phyloP scores from a whole-genome alignment of 2,329 filamentous ascomycete genomes.

The Teratosphaeria epicoccoides region DNA sequence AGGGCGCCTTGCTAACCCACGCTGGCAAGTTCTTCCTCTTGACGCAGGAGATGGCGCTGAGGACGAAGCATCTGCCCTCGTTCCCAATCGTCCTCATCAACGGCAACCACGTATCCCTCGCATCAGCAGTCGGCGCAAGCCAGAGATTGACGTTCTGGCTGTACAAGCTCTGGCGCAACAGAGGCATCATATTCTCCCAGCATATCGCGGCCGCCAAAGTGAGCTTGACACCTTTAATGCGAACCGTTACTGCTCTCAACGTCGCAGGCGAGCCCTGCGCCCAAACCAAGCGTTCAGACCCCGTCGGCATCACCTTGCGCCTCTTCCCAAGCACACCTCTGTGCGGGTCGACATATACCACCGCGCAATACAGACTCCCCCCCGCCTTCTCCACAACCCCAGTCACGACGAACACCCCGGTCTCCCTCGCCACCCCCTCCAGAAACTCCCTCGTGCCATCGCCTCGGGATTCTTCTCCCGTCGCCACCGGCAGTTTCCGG shows the following conservation, averaged over 20 bases:
- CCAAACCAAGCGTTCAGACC: conserved; percentile 75
- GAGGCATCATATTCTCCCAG: conserved; percentile 95
- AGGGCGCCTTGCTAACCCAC: conserved; percentile 38
- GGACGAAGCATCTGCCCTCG: conserved; percentile 76
- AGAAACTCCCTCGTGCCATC: conserved; percentile 72
- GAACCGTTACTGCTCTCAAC: conserved; percentile 66
- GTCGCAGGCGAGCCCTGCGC: conserved; percentile 73
- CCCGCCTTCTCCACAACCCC: conserved; percentile 71
- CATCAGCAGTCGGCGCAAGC: conserved; percentile 81
- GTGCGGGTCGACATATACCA: conserved; percentile 68
- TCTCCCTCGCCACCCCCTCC: conserved; percentile 64
- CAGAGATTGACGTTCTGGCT: conserved; percentile 86
- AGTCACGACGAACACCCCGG: conserved; percentile 70
- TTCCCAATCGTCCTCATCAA: conserved; percentile 73
- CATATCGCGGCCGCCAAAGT: conserved; percentile 83
- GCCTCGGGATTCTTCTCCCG: conserved; percentile 42
- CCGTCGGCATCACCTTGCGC: conserved; percentile 88
- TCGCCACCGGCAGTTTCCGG: conserved; percentile 44
- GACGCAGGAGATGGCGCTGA: conserved; percentile 77
- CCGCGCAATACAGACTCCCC: conserved; percentile 74
- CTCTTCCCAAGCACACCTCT: conserved; percentile 70
- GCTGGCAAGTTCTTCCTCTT: conserved; percentile 46
- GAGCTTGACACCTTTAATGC: conserved; percentile 66
- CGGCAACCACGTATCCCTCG: conserved; percentile 67
- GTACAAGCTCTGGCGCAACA: conserved; percentile 74